Percentiles rank a stretch among this genome's conserved stretches.
These are phyloP conservation scores for Diddensiella santjacobensis DNA, from an alignment of 805 yeast species.

Conservation along the genomic window DNA sequence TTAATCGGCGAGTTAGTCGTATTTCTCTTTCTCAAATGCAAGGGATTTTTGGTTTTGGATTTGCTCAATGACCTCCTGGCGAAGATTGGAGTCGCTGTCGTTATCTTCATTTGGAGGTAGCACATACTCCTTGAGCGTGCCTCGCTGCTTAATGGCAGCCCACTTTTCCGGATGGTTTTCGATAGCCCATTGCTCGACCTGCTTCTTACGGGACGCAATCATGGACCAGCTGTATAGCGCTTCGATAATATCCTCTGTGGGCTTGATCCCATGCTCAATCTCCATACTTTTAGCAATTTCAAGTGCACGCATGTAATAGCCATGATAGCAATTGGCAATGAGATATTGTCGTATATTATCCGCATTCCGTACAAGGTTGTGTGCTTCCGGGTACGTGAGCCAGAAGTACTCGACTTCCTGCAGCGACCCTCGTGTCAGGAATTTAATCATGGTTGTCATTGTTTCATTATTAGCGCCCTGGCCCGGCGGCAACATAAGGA, in stretches of 20 bases:
- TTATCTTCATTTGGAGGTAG: slow-evolving; percentile 32
- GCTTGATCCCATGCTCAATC: slow-evolving; percentile 32
- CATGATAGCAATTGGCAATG: slow-evolving; percentile 68
- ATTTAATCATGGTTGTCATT: slow-evolving; percentile 61
- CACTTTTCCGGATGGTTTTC: slow-evolving; percentile 36
- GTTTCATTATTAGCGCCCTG: slow-evolving; percentile 55
- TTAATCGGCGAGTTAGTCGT: too few species aligned
- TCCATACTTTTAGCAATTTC: slow-evolving; percentile 45
- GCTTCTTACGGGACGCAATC: slow-evolving; percentile 35
- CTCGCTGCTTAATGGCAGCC: slow-evolving; percentile 34
- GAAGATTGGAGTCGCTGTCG: slow-evolving; percentile 29
- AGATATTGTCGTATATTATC: slow-evolving; percentile 56
- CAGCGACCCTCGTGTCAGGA: slow-evolving; percentile 50
- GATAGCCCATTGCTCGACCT: slow-evolving; percentile 41
- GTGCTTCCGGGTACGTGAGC: slow-evolving; percentile 49
- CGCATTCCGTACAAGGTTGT: slow-evolving; percentile 49
- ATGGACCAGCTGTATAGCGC: slow-evolving; percentile 44
- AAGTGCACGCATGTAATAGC: slow-evolving; percentile 54
- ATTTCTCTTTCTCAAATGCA: too few species aligned
- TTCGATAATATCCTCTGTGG: slow-evolving; percentile 27
- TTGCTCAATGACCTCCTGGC: slow-evolving; percentile 23
- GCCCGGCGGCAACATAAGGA: slow-evolving; percentile 53
- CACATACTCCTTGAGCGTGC: slow-evolving; percentile 29
- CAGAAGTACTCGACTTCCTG: slow-evolving; percentile 58
- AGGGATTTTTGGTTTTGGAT: neutral